Evolutionary conservation across 495 filamentous ascomycete species (phyloP).

Genomic region (Neurospora intermedia): DNA sequence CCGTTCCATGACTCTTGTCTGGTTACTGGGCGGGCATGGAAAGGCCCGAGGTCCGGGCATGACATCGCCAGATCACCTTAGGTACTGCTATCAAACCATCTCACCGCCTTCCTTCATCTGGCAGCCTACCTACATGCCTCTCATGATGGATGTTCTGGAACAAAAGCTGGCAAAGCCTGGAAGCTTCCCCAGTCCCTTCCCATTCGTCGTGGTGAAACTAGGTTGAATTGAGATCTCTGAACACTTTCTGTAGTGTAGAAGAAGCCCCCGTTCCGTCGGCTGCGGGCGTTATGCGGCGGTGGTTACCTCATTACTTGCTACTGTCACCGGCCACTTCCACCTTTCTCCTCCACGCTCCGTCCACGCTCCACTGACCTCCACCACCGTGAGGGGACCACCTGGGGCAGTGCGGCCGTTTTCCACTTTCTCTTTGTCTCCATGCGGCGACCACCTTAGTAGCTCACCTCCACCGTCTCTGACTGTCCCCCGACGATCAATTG

Average conservation of each 20-base stretch:
- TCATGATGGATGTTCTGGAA: neutral
- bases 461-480: neutral
- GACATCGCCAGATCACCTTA: neutral
- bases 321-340: neutral
- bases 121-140: neutral
- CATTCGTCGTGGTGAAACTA: neutral
- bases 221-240: neutral
- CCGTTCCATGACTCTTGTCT: too few species aligned
- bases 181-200: neutral
- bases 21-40: neutral
- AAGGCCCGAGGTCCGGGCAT: neutral
- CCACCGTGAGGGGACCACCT: neutral
- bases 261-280: too few species aligned
- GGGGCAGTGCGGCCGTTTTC: neutral
- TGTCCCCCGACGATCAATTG: neutral
- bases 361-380: neutral
- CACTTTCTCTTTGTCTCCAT: neutral
- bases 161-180: neutral
- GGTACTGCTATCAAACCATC: neutral
- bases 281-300: neutral
- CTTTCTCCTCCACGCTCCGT: neutral
- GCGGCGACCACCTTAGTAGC: neutral
- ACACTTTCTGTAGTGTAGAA: too few species aligned
- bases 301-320: neutral
- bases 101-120: neutral